A percentile compares a stretch with the other conserved stretches of the same genome.
phyloP scores from a whole-genome alignment of 106 monocot species.

The Alisma plantagoaquatica region DNA sequence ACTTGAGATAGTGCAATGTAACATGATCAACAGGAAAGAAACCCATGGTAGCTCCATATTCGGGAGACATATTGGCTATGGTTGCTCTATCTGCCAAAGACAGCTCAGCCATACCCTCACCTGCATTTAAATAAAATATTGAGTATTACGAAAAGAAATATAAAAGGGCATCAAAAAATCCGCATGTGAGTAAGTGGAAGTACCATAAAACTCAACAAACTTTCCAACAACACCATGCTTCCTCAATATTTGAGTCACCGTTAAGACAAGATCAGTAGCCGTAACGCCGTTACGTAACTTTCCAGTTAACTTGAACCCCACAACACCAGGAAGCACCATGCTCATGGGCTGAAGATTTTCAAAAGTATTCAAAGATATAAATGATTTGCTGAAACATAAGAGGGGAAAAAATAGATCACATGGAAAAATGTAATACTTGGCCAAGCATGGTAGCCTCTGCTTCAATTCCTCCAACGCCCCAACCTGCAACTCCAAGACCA shows the following conservation, averaged over 20 bases:
- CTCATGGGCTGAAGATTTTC: constrained; percentile 66
- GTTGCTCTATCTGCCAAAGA: constrained; percentile 90
- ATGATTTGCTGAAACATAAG: too few relatives aligned
- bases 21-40: constrained; percentile 96
- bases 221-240: constrained; percentile 97
- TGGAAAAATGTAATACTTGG: too few relatives aligned
- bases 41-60: constrained; percentile 98
- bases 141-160: not conserved
- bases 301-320: constrained; percentile 72
- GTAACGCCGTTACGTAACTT: constrained; percentile 76
- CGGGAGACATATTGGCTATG: constrained; percentile 95
- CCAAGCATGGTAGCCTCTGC: constrained; percentile 93
- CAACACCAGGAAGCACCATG: constrained; percentile 89
- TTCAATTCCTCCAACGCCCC: constrained; percentile 89
- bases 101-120: constrained; percentile 68
- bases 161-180: not conserved
- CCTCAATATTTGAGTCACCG: constrained; percentile 81
- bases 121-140: constrained; percentile 19
- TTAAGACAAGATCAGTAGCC: constrained; percentile 84
- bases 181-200: too few relatives aligned
- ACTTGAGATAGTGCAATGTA: constrained; percentile 68
- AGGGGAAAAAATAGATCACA: too few relatives aligned
- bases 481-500: too few relatives aligned
- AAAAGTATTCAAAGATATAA: not conserved
- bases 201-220: constrained; percentile 96